Conservation (phyloP, 2,329 filamentous ascomycete species). For the Fusarium sp. region DNA sequence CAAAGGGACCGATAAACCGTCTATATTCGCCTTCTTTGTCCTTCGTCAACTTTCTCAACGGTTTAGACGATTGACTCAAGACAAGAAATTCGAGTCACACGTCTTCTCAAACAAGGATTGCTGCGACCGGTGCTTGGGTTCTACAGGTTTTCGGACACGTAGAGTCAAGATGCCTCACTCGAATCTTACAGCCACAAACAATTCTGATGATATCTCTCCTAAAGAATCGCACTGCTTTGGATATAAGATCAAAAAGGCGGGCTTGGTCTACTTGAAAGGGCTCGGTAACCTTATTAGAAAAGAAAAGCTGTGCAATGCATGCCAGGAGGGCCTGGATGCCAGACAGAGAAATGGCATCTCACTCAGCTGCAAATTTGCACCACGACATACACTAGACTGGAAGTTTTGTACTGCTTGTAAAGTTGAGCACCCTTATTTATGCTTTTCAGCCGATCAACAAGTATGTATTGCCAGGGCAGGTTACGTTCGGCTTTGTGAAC, state of each 20-base stretch:
- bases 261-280: accelerated
- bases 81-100: background rate
- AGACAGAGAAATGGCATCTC: too few species aligned
- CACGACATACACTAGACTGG: too few species aligned
- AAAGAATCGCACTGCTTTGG: background rate
- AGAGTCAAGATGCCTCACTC: accelerated
- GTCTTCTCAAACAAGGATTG: background rate
- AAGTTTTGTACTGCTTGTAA: too few species aligned
- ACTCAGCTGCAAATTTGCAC: too few species aligned
- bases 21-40: background rate
- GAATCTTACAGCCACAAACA: accelerated
- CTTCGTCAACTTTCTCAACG: background rate
- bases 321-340: too few species aligned
- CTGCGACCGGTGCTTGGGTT: background rate
- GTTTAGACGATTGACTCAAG: background rate
- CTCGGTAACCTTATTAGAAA: background rate
- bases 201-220: background rate
- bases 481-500: too few species aligned
- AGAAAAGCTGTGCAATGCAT: too few species aligned
- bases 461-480: too few species aligned
- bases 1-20: accelerated
- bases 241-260: background rate
- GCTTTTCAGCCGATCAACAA: too few species aligned
- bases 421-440: too few species aligned
- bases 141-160: accelerated